Percentiles rank a stretch among this genome's conserved stretches.
Conservation (phyloP, 2,329 filamentous ascomycete genomes). For the Lasiodiplodia sp. region DNA sequence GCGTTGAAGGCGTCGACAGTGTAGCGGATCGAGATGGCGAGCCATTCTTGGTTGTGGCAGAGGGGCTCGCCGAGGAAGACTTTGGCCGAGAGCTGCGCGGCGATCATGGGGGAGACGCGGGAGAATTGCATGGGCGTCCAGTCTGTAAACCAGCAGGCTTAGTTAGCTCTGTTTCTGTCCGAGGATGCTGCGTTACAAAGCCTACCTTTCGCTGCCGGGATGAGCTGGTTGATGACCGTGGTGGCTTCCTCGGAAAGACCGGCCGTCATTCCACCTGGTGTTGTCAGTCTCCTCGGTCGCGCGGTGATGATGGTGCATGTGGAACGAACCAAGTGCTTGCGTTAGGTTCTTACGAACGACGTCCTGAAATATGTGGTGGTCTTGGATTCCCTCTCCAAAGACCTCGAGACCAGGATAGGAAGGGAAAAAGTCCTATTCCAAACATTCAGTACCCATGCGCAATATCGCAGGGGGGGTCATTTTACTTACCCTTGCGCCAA, state of each 20-base stretch:
- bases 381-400: neutral
- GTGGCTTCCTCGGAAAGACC: constrained; percentile 4
- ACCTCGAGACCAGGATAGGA: neutral
- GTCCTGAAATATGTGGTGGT: constrained; percentile 2
- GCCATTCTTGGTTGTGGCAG: constrained; percentile 50
- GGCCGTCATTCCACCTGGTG: neutral
- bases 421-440: constrained; percentile 4
- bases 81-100: constrained; percentile 38
- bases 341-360: constrained; percentile 9
- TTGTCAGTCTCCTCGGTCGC: neutral
- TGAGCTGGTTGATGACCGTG: neutral
- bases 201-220: neutral
- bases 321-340: neutral
- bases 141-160: neutral
- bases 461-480: neutral
- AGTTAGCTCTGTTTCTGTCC: neutral
- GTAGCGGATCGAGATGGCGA: constrained; percentile 44
- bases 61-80: constrained; percentile 50
- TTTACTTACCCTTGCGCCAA: neutral
- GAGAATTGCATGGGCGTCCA: constrained; percentile 37
- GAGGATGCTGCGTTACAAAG: too few relatives aligned
- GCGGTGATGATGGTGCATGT: too few relatives aligned
- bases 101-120: constrained; percentile 48
- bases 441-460: neutral
- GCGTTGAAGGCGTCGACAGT: constrained; percentile 45